A percentile compares a stretch with the other conserved stretches of the same genome.
Conservation (phyloP, 495 filamentous ascomycete genomes). For the Amorphotheca resinae region DNA sequence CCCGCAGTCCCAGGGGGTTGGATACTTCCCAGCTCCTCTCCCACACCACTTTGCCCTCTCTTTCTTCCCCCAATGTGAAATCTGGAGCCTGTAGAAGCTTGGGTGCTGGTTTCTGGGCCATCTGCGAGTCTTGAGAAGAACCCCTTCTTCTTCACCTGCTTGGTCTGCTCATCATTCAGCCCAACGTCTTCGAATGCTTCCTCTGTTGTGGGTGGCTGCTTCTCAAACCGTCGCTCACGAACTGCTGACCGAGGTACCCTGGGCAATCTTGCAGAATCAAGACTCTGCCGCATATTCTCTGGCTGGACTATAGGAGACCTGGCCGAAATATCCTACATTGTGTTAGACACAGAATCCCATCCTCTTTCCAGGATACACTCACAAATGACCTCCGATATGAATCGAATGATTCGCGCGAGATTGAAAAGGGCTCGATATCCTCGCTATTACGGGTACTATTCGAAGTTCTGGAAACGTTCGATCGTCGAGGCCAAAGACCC, state of each 20-base stretch:
- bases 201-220: constrained; percentile 50
- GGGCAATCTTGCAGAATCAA: constrained; percentile 56
- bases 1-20: constrained; percentile 15
- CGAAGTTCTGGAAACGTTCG: constrained; percentile 52
- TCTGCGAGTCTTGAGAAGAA: constrained; percentile 83
- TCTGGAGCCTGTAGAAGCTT: constrained; percentile 34
- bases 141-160: constrained; percentile 55
- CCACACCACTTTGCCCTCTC: constrained; percentile 60
- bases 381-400: constrained; percentile 96
- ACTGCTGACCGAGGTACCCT: constrained; percentile 42
- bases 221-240: constrained; percentile 31
- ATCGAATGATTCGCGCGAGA: constrained; percentile 95
- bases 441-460: constrained; percentile 55
- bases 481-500: constrained; percentile 68
- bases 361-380: constrained; percentile 24
- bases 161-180: constrained; percentile 48
- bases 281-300: constrained; percentile 54
- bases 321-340: constrained; percentile 74
- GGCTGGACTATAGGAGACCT: constrained; percentile 59
- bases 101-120: constrained; percentile 23
- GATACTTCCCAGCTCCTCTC: constrained; percentile 50
- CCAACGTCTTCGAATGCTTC: constrained; percentile 87
- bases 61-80: constrained; percentile 65
- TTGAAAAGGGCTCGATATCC: constrained; percentile 88
- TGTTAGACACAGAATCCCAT: not conserved